Evolutionary conservation across 768 basidiomycete species (phyloP), one percentile per base, ranked within the genome.

Genomic region (Hortiboletus campestris): DNA sequence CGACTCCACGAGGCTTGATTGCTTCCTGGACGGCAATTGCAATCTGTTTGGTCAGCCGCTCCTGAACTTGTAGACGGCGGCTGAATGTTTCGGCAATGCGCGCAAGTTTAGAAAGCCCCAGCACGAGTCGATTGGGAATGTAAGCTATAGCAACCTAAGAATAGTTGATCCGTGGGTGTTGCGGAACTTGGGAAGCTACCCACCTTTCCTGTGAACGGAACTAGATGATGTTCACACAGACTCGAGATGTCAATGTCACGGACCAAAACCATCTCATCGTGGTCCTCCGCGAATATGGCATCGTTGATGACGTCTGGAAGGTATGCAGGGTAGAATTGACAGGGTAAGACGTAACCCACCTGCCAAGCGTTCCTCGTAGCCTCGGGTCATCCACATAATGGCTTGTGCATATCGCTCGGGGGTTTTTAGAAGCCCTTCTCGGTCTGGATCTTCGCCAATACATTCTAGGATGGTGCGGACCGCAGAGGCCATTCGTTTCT

Each of bases 241-340:
- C 93, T 96, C 44, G 93, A 97, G 56, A 99, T 87, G 69, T 97
- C 92, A 65, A 99, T 98, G 70, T 99, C 95, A 56, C 91, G 85
- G 53, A 99, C 96, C 56, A 99, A 84, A 40, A 99, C 97, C 94
- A 99, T 96, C 74, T 99, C 97, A 66, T 98, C 97, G 76, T 99
- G 97, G 74, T 99, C 94, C 73, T 99, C 97, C 42, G 93, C 88
- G 69, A 99, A 99, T 38, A 99, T 85, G 55, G 97, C 97, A 78
- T 96, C 92, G 74, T 98, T 98, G 60, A 98, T 97, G 65, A 98
- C 95, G 71, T 99, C 97, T 94, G 68, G 39, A 61, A 50, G 47
- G 28, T 35, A 29, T 61, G 51, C 22, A 67, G 58, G 56, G 56
- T 46, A 36, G 38, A 53, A 34, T 25, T 34, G 55, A 50, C 38